These are phyloP conservation scores for Fistulifera pelliculosa DNA, from an alignment of 108 stramenopile species.

Conservation along the genomic window DNA sequence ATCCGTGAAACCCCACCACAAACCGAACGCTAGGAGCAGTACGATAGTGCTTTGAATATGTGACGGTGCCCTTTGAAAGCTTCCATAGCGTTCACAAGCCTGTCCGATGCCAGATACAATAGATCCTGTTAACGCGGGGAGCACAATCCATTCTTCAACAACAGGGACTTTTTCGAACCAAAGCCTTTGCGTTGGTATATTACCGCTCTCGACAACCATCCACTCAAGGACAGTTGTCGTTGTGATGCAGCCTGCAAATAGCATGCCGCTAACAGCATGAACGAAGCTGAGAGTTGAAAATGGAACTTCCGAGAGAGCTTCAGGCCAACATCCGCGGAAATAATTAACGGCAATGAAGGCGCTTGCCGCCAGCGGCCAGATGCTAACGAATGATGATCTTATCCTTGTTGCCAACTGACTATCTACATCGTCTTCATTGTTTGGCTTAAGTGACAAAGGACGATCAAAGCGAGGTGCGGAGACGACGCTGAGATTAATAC, in stretches of 20 bases:
- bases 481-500: too few species aligned
- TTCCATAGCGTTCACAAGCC: conserved; percentile 11
- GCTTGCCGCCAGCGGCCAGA: conserved; percentile 32
- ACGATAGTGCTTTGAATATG: conserved; percentile 16
- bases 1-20: conserved; percentile 30
- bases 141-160: conserved; percentile 12
- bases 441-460: too few species aligned
- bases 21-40: conserved; percentile 16
- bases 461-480: too few species aligned
- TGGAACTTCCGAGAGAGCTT: conserved; percentile 5
- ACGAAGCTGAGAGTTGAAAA: conserved; percentile 2
- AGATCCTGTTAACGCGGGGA: conserved; percentile 13
- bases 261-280: conserved; percentile 22
- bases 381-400: too few species aligned
- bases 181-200: conserved; percentile 4
- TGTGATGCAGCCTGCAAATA: conserved; percentile 19
- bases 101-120: conserved; percentile 20
- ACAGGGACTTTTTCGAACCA: conserved; percentile 11
- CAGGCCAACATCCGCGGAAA: conserved; percentile 18
- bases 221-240: conserved; percentile 23
- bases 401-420: too few species aligned
- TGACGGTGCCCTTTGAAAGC: conserved; percentile 7
- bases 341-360: conserved; percentile 49
- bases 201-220: conserved; percentile 5
- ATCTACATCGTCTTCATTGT: too few species aligned